phyloP scores from a whole-genome alignment of 768 basidiomycete genomes.

The Trametes punicea region DNA sequence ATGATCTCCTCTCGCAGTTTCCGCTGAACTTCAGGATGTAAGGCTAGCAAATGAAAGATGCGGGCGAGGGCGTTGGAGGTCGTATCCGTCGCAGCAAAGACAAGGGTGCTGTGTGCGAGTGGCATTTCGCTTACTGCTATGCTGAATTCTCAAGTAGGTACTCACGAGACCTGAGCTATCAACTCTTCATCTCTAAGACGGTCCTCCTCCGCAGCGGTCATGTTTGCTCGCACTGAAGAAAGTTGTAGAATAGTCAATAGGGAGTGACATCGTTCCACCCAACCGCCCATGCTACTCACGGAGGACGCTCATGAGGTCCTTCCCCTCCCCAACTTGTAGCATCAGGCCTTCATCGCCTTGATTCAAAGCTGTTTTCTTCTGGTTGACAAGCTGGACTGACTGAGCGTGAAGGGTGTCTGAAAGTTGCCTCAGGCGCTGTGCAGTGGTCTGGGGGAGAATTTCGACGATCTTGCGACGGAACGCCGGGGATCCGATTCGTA shows the following conservation, averaged over 20 bases:
- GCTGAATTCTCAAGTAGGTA: not conserved
- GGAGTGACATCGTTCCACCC: not conserved
- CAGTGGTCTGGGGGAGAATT: slow-evolving; percentile 29
- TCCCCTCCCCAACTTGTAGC: slow-evolving; percentile 35
- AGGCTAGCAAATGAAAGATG: slow-evolving; percentile 23
- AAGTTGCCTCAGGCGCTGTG: slow-evolving; percentile 35
- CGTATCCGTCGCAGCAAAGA: slow-evolving; percentile 29
- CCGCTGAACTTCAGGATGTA: slow-evolving; percentile 35
- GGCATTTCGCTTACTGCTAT: not conserved
- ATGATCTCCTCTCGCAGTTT: slow-evolving; percentile 29
- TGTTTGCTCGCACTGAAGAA: slow-evolving; percentile 37
- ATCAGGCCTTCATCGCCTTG: slow-evolving; percentile 34
- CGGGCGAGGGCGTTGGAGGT: slow-evolving; percentile 27
- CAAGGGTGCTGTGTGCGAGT: slow-evolving; percentile 18
- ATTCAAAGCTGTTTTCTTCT: slow-evolving; percentile 35
- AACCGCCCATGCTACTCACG: slow-evolving; percentile 32
- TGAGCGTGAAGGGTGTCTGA: slow-evolving; percentile 34
- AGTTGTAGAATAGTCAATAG: not conserved
- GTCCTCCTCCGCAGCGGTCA: slow-evolving; percentile 22
- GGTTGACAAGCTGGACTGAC: slow-evolving; percentile 33
- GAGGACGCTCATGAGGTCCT: slow-evolving; percentile 46
- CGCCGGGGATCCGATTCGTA: slow-evolving; percentile 17
- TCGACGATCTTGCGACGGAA: slow-evolving; percentile 34
- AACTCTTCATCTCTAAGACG: slow-evolving; percentile 31
- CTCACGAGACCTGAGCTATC: slow-evolving; percentile 32